Base-by-base conservation (phyloP, 129 eudicot genomes). In the Ambrosia artemisiifolia region DNA sequence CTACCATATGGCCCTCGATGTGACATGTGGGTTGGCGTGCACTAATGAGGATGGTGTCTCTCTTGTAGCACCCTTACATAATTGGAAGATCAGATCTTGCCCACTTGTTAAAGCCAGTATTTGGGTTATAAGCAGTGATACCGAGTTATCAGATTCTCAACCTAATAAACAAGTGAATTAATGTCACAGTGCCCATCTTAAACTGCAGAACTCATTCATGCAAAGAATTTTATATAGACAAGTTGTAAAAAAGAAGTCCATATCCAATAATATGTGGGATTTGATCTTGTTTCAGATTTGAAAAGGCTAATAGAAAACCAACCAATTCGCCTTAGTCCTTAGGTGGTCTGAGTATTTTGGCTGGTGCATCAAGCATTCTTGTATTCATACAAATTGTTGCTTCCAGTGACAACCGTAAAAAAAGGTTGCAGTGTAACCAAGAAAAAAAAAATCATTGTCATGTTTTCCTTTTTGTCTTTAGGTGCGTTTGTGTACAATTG, bases 401-500 rank as follows among this genome's bases (percentile, higher is more conserved):
- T n/a, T 69, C 61, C n/a, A 32, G 59, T 54, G 61, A 54, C 28
- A 51, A 54, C 33, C 13, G 20, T 54, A 54, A 18, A 7, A 9
- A 54, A 54, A 24, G 61, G 61, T 5, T 54, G 61, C 11, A 20
- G 28, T 16, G 14, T 54, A 54, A 6, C 9, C 61, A 54, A 54
- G 61, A 19, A 18, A 42, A 54, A 54, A 54, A 4, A 0, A 54
- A 54, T 3, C 34, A 10, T 56, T 24, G 35, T 44, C 53, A 48
- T 48, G 40, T 36, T 64, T 17, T 8, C 33, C 40, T 38, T 8
- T 1, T 38, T 19, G 19, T 69, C 50, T 47, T 54, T 36, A 18
- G 72, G 59, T 47, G 57, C 30, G 60, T 46, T 67, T 20, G 60
- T 34, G 50, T 18, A 49, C 62, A 53, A n/a, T 35, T 69, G 63